Conservation (phyloP, 805 yeast genomes). For the Monosporozyma aerobia region DNA sequence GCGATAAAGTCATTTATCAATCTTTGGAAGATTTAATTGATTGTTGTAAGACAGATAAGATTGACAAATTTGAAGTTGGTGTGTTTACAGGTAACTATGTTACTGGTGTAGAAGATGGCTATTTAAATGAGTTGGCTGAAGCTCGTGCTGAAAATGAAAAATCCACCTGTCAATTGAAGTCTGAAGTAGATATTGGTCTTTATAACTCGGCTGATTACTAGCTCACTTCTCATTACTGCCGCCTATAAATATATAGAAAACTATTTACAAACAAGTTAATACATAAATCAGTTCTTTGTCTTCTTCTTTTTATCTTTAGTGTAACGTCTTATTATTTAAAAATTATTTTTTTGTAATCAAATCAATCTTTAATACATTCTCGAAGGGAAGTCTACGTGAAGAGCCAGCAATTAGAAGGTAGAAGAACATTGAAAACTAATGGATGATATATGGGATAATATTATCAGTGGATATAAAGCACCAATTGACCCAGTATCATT, state of each 20-base stretch:
- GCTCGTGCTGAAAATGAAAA: conserved; percentile 70
- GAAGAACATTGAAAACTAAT: neutral
- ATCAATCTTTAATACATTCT: neutral
- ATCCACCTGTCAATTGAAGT: conserved; percentile 55
- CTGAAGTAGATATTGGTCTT: conserved; percentile 62
- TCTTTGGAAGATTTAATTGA: conserved; percentile 70
- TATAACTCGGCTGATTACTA: conserved; percentile 49
- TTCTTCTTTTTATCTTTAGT: neutral
- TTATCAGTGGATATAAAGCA: neutral
- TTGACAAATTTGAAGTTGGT: conserved; percentile 76
- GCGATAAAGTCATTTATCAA: conserved; percentile 88
- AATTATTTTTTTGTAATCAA: neutral
- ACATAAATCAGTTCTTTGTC: neutral
- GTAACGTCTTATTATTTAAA: neutral
- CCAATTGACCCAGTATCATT: neutral
- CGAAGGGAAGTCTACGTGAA: neutral
- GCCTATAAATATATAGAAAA: neutral
- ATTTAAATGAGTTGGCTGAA: conserved; percentile 71
- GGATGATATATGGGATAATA: neutral
- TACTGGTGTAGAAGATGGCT: conserved; percentile 85
- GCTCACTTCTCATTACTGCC: neutral
- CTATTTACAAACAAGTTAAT: neutral
- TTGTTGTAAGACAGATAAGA: conserved; percentile 51
- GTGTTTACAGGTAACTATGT: conserved; percentile 92
- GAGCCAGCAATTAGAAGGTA: neutral